Base-by-base conservation (phyloP, 78 protist genomes). In the Dictyostelium discoideum region DNA sequence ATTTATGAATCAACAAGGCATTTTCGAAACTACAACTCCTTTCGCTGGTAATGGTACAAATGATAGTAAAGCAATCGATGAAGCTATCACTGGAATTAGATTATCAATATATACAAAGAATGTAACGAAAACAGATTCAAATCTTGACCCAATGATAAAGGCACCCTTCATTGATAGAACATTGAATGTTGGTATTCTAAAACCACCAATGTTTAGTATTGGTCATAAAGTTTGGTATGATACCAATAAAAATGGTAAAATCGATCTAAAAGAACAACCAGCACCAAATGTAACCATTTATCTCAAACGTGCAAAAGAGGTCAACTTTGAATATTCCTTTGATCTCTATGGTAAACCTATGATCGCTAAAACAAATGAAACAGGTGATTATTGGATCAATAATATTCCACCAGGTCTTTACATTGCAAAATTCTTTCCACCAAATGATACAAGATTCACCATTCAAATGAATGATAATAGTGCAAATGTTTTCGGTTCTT, bases 161-260 rank as follows among this genome's bases (percentile, higher is more conserved):
- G 93, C 93, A 5, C 32, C 8, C 14, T 63, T 16, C 7, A 79
- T 87, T 3, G 54, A 87, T 26, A 48, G 50, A n/a, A 40, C 11
- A 9, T 42, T 78, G 18, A 74, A 87, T 29, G 14, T 77, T 60
- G 93, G 93, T 65, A 16, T 73, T 5, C 54, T 79, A 1, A 65
- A 46, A 26, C 86, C 85, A 3, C 18, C 42, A 18, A 3, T 79
- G 20, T 87, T 57, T n/a, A 20, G 79, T 40, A 16, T 87, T 63
- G 93, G 93, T 63, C 24, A 63, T 9, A 39, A 26, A 26, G 93
- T 87, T 16, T 87, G 93, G 93, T 79, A 44, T 26, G 93, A 87
- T 42, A 26, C 50, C 0, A 87, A 87, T 79, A 57, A 44, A 44
- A 79, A 87, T 63, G 69, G 84, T 26, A 87, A 57, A 18, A 39